Evolutionary conservation across 768 basidiomycete species (phyloP).

Genomic region (Artomyces pyxidatus): DNA sequence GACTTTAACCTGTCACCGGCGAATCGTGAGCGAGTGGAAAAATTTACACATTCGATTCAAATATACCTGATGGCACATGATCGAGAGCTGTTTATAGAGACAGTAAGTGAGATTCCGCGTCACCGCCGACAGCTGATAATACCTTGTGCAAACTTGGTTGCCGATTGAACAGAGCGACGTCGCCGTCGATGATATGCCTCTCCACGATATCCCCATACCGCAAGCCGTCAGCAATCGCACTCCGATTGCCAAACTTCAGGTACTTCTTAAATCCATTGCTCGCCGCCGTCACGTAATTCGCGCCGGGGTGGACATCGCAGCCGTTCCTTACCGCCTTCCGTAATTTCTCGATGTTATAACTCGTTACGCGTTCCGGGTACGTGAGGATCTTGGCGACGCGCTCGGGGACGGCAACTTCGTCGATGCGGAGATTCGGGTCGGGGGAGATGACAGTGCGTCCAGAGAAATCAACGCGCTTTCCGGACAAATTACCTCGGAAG

Average conservation of each 20-base stretch:
- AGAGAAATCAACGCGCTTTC: conserved; percentile 98
- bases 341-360: conserved; percentile 77
- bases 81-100: conserved; percentile 93
- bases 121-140: too few relatives aligned
- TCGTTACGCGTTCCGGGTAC: conserved; percentile 91
- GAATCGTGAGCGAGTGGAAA: conserved; percentile 7
- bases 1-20: conserved; percentile 71
- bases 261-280: conserved; percentile 81
- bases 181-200: conserved; percentile 89
- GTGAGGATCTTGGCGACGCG: conserved; percentile 92
- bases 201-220: conserved; percentile 90
- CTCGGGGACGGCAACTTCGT: conserved; percentile 96
- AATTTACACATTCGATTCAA: neutral
- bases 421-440: conserved; percentile 97
- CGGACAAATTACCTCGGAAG: conserved; percentile 95
- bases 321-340: conserved; percentile 80
- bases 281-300: conserved; percentile 84
- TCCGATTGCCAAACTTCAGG: conserved; percentile 78
- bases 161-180: conserved; percentile 96
- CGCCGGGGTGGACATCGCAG: conserved; percentile 86
- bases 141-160: conserved; percentile 98
- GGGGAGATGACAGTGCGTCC: conserved; percentile 98
- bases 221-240: conserved; percentile 72
- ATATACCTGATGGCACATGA: conserved; percentile 93
- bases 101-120: too few relatives aligned